Base-by-base conservation (phyloP, 164 flowering plant species). In the Umbilicus rupestris region DNA sequence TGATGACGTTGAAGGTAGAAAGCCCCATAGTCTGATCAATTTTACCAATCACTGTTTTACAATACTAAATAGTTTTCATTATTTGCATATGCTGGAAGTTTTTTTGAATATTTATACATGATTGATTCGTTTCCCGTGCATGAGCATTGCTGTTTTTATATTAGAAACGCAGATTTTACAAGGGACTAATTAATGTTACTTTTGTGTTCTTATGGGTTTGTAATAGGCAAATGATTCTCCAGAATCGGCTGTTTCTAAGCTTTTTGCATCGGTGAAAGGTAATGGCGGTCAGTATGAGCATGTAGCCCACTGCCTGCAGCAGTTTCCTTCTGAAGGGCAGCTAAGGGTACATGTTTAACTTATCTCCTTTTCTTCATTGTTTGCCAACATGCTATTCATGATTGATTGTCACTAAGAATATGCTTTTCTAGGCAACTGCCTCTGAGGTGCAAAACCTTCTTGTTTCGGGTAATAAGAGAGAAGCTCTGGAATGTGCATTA, bases 401-500 rank as follows among this genome's bases (percentile, higher is more conserved):
- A 12, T 60, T 10, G 1, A 8, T 22, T 65, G 8, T 33, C 14
- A 62, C 22, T 35, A 4, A 35, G 37, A 50, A 6, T 2, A 39
- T 67, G 29, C 65, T 60, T 72, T 30, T 66, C 71, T 69, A 95
- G 99, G 90, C 84, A 69, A 81, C 97, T 70, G 97, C 99, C 58
- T 75, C 79, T 74, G 94, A 89, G 78, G 96, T 95, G 46, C 97
- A 95, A 73, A 82, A 77, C 69, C 97, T 92, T 82, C 87, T 95
- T 72, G 96, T 92, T 63, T 80, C 97, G 76, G 99, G 99, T 71
- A 84, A 81, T 76, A 87, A 83, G 74, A 81, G 71, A 71, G 97
- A 92, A 74, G 99, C 99, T 74, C 76, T 95, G 20, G 85, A 82
- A 30, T 83, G 87, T 85, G 99, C 99, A 68, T 87, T 81, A 71